phyloP scores from a whole-genome alignment of 305 asterid genomes.

The Solanum hybrid region DNA sequence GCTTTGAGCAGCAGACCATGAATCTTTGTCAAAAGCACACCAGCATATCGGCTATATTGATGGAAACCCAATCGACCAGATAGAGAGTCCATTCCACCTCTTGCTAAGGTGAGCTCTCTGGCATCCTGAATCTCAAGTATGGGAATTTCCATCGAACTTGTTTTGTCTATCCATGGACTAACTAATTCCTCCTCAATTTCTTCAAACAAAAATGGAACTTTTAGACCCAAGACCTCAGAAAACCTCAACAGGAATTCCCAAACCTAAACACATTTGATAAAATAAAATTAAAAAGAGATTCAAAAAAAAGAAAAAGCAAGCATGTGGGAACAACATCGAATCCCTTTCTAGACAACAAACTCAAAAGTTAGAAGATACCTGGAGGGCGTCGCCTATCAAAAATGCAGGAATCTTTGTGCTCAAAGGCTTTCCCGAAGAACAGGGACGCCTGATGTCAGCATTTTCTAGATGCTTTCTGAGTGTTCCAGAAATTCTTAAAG shows the following conservation, averaged over 20 bases:
- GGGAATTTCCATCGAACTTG: conserved; percentile 24
- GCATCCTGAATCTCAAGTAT: conserved; percentile 23
- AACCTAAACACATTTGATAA: conserved; percentile 40
- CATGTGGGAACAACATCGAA: conserved; percentile 9
- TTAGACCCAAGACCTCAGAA: conserved; percentile 66
- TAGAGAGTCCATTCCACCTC: conserved; percentile 30
- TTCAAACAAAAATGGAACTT: conserved; percentile 52
- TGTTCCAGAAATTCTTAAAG: conserved; percentile 34
- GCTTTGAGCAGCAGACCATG: conserved; percentile 57
- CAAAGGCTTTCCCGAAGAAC: conserved; percentile 69
- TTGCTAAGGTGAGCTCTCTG: conserved; percentile 24
- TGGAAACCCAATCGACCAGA: conserved; percentile 29
- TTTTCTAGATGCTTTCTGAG: conserved; percentile 27
- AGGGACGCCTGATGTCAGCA: conserved; percentile 39
- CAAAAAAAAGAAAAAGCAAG: conserved; percentile 1
- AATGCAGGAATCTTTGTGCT: conserved; percentile 59
- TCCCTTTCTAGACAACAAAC: not conserved
- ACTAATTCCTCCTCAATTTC: conserved; percentile 73
- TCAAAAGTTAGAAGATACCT: conserved; percentile 35
- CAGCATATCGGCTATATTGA: conserved; percentile 32
- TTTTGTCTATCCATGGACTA: conserved; percentile 59
- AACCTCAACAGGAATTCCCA: conserved; percentile 85
- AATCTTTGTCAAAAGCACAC: conserved; percentile 49
- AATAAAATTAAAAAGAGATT: conserved; percentile 5
- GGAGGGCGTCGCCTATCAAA: conserved; percentile 82